A percentile compares a stretch with the other conserved stretches of the same genome.
Evolutionary conservation across 169 alveolate species (phyloP).

Genomic region (Ichthyophthirius multifiliis): DNA sequence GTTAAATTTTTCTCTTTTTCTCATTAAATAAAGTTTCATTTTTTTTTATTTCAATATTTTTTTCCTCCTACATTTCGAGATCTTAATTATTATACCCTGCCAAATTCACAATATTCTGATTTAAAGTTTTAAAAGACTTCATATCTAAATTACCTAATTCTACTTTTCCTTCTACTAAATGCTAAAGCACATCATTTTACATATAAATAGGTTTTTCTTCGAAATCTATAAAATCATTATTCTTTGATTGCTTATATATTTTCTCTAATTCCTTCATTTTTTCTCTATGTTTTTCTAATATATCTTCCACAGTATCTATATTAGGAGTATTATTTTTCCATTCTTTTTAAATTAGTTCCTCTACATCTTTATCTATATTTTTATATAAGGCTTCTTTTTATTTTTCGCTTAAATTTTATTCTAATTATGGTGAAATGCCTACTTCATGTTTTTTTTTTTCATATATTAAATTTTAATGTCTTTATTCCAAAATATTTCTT

Average conservation of each 20-base stretch:
- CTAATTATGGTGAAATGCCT: neutral
- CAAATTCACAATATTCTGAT: neutral
- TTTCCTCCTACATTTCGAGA: neutral
- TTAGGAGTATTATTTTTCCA: neutral
- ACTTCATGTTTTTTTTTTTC: no score
- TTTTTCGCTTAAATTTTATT: neutral
- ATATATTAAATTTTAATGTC: neutral
- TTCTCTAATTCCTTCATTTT: neutral
- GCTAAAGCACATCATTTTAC: neutral
- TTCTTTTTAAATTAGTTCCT: neutral
- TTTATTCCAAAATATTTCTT: neutral
- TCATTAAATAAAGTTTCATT: neutral
- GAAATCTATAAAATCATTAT: neutral
- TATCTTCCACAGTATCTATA: neutral
- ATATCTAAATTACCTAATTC: neutral
- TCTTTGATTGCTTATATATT: neutral
- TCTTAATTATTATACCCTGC: neutral
- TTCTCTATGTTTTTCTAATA: neutral
- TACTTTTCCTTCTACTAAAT: neutral
- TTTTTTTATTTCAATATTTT: neutral
- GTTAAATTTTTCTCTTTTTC: neutral
- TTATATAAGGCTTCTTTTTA: neutral
- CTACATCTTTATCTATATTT: neutral
- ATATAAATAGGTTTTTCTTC: neutral
- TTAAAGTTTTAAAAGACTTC: neutral